Conservation (phyloP, 2,329 filamentous ascomycete species). For the Colletotrichum tabaci region DNA sequence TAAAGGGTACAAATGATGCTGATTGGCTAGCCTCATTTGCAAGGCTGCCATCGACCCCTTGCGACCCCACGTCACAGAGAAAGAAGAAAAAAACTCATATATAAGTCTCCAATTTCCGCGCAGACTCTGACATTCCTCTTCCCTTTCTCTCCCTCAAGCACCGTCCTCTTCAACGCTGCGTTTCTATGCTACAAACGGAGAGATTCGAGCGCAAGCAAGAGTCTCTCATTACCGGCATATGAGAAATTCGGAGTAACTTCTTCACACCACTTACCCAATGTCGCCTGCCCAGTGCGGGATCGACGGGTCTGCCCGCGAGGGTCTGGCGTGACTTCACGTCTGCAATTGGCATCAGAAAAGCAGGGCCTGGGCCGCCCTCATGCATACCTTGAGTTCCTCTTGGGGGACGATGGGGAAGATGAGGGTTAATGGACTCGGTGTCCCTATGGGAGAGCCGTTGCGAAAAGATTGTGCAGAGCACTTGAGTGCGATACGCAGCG, state of each 20-base stretch:
- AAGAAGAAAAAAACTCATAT: background rate
- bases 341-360: conserved; percentile 96
- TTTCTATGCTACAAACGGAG: conserved; percentile 94
- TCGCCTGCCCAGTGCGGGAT: conserved; percentile 60
- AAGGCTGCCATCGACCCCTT: conserved; percentile 40
- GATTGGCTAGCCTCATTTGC: conserved; percentile 42
- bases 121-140: conserved; percentile 11
- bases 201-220: conserved; percentile 51
- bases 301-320: conserved; percentile 83
- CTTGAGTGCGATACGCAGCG: conserved; percentile 98
- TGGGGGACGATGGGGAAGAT: conserved; percentile 49
- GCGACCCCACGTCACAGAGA: conserved; percentile 34
- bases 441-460: conserved; percentile 92
- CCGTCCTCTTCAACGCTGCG: conserved; percentile 92
- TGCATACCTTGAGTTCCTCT: conserved; percentile 42
- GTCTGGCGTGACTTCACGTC: conserved; percentile 85
- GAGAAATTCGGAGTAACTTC: conserved; percentile 99
- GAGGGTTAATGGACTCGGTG: conserved; percentile 49
- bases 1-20: background rate
- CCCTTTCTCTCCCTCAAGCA: conserved; percentile 69
- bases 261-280: conserved; percentile 62
- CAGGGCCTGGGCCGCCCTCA: conserved; percentile 65
- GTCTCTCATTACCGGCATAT: conserved; percentile 75
- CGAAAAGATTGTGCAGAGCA: conserved; percentile 89
- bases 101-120: conserved; percentile 27